Conservation (phyloP, 2,329 filamentous ascomycete species). For the Pezizomycotina sp. region DNA sequence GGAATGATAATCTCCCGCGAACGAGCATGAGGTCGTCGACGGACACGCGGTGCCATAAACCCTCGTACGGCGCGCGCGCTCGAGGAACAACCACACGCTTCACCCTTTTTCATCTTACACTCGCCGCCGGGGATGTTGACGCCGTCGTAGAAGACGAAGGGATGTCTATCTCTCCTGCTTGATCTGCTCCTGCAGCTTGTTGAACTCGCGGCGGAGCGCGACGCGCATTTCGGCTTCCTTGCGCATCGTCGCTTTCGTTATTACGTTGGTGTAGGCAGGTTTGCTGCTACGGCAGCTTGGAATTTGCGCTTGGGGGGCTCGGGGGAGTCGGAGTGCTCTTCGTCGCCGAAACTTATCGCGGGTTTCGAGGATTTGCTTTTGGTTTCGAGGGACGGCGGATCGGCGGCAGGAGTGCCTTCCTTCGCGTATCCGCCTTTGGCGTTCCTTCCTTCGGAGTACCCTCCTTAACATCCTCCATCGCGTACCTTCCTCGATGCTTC, state of each 20-base stretch:
- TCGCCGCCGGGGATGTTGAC: conserved; percentile 64
- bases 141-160: conserved; percentile 98
- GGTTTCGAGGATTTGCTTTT: neutral
- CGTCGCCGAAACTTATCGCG: conserved; percentile 22
- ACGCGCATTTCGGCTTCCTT: conserved; percentile 66
- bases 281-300: no score
- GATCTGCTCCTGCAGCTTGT: conserved; percentile 66
- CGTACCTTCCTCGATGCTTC: no score
- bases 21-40: conserved; percentile 95
- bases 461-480: no score
- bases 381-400: conserved; percentile 13
- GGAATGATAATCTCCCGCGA: conserved; percentile 81
- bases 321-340: conserved; percentile 18
- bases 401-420: conserved; percentile 9
- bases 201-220: conserved; percentile 59
- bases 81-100: conserved; percentile 84
- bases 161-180: conserved; percentile 79
- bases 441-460: no score
- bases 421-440: no score
- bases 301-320: conserved; percentile 9
- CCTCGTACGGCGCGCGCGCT: conserved; percentile 45
- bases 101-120: conserved; percentile 75
- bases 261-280: conserved; percentile 54
- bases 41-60: conserved; percentile 80
- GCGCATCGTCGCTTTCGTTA: conserved; percentile 60